Conservation (phyloP, 2,329 filamentous ascomycete genomes). For the Aspergillus pseudoterreus region DNA sequence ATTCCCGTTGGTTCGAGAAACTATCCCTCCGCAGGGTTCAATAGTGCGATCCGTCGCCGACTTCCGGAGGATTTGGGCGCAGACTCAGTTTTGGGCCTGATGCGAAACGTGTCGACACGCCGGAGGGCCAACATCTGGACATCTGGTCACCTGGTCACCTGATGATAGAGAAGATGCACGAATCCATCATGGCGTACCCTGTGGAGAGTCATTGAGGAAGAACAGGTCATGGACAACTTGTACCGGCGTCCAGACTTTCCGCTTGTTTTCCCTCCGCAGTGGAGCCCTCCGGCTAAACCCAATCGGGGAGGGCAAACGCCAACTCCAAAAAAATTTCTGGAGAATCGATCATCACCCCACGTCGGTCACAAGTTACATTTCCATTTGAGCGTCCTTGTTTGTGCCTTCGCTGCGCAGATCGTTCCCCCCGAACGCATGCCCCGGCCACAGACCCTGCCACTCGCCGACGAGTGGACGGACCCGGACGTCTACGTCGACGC, state of each 20-base stretch:
- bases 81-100: background rate
- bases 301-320: background rate
- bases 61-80: background rate
- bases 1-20: background rate
- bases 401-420: background rate
- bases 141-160: background rate
- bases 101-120: background rate
- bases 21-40: background rate
- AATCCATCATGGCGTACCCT: background rate
- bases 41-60: background rate
- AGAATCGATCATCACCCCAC: background rate
- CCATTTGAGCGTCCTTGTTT: background rate
- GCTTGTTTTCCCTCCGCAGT: background rate
- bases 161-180: background rate
- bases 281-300: background rate
- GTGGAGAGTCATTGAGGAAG: background rate
- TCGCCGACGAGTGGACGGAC: conserved; percentile 64
- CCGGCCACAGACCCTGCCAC: conserved; percentile 58
- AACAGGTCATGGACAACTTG: background rate
- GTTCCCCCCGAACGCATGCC: conserved; percentile 36
- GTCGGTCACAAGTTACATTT: background rate
- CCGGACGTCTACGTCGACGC: conserved; percentile 74
- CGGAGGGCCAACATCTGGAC: background rate
- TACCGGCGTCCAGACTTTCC: no score
- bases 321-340: conserved; percentile 3